Evolutionary conservation across 192 early-diverging fungal species (phyloP), one percentile per base, ranked within the genome.

Genomic region (Coemansia sp.): DNA sequence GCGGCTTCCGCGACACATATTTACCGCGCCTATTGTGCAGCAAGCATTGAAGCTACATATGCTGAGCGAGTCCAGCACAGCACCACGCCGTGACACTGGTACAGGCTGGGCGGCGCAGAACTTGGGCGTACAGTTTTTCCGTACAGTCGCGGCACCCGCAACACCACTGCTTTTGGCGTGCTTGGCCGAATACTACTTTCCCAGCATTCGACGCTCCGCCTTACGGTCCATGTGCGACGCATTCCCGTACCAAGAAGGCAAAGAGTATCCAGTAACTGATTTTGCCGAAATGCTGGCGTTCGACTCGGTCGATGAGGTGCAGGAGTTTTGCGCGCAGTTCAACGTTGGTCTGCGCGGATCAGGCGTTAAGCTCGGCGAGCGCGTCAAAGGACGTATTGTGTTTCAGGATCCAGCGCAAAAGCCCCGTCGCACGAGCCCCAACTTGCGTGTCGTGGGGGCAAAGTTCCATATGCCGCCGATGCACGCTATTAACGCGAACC

Each of bases 81-180:
- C 14, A 50, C 57, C 22, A 64, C 12, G 4, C 68, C 80, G 83
- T 13, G 83, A 83, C 47, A 73, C 80, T 1, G 51, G 65, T 1
- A 87, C 84, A 39, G 79, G 71, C 12, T 82, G 85, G 64, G 85
- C 83, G 11, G 78, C 83, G 7, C 83, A 88, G 54, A 89, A 84
- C 61, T 82, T 86, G 20, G 88, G 86, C 22, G 74, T 84, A n/a
- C 76, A 79, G 35, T 89, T 94, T 54, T 97, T 97, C 78, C 83
- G 88, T 16, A 68, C 83, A 13, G 59, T 94, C 1, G 84, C 74
- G 7, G 78, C 85, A 19, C 64, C 70, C 0, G 56, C 62, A 1
- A 89, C 88, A 3, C 85, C 93, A 2, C 89, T 89, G 43, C 65
- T 95, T 39, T 78, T 94, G 66, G 91, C 90, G 0, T 94, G 93